These are phyloP conservation scores for Globisporangium sylvaticum DNA, from an alignment of 352 stramenopile genomes.

Conservation along the genomic window DNA sequence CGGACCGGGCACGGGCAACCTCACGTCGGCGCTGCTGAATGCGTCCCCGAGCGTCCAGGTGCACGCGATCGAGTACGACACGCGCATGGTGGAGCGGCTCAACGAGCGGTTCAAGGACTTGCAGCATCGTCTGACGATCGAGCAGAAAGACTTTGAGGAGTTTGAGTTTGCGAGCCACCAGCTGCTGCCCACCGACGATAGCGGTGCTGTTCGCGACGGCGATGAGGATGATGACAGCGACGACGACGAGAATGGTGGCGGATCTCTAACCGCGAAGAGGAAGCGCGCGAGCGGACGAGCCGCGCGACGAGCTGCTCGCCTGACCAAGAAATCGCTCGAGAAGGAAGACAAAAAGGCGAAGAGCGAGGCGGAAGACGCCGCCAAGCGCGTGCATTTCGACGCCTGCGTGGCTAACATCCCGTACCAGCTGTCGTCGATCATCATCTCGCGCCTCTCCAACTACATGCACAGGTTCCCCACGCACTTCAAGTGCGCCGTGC, in stretches of 20 bases:
- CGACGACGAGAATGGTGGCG: not conserved
- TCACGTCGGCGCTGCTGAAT: conserved; percentile 73
- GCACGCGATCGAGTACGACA: conserved; percentile 73
- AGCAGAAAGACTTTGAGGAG: conserved; percentile 42
- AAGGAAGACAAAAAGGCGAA: not conserved
- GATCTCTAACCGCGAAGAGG: conserved; percentile 3
- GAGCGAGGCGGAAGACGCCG: not conserved
- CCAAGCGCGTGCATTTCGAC: conserved; percentile 35
- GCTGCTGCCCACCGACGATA: not conserved
- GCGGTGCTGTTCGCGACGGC: not conserved
- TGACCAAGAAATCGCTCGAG: conserved; percentile 11
- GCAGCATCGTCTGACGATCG: conserved; percentile 24
- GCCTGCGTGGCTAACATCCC: conserved; percentile 85
- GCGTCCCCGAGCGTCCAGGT: conserved; percentile 43
- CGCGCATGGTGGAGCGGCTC: conserved; percentile 68
- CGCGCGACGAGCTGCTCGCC: conserved; percentile 6
- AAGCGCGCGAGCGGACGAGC: conserved; percentile 14
- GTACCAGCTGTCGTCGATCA: conserved; percentile 84
- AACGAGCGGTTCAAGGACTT: conserved; percentile 49
- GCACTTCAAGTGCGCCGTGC: conserved; percentile 55
- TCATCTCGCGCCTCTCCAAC: conserved; percentile 69
- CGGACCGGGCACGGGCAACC: conserved; percentile 79
- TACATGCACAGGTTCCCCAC: conserved; percentile 62
- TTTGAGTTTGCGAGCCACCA: conserved; percentile 32
- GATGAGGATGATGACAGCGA: not conserved